A percentile compares a stretch with the other conserved stretches of the same genome.
These are phyloP conservation scores for Colletotrichum spaethianum DNA, from an alignment of 2,329 filamentous ascomycete species.

Conservation along the genomic window DNA sequence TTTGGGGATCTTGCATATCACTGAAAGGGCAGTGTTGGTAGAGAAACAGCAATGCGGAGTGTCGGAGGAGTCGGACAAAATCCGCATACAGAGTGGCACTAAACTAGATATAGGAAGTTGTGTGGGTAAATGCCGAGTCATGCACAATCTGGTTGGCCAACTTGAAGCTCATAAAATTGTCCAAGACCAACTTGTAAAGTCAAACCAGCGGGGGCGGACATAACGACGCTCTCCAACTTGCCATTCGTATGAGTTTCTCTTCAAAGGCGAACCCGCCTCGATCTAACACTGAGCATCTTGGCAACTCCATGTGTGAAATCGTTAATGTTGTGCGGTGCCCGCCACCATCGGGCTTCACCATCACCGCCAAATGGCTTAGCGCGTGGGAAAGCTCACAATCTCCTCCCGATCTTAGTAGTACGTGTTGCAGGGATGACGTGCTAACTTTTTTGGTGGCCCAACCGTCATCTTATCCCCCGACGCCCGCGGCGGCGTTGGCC, in stretches of 20 bases:
- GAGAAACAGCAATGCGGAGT: slow-evolving; percentile 8
- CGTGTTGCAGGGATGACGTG: not conserved
- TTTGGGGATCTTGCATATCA: slow-evolving; percentile 1
- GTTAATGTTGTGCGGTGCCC: not conserved
- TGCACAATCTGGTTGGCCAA: slow-evolving; percentile 21
- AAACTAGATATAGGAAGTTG: slow-evolving; percentile 20
- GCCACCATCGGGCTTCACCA: slow-evolving; percentile 4
- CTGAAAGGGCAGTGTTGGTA: slow-evolving; percentile 4
- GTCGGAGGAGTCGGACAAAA: slow-evolving; percentile 25
- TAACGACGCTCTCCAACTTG: slow-evolving; percentile 17
- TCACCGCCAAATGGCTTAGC: not conserved
- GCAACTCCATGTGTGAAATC: slow-evolving; percentile 8
- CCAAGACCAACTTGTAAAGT: slow-evolving; percentile 32
- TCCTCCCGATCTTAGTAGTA: not conserved
- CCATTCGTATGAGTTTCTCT: slow-evolving; percentile 22
- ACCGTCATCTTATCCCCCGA: slow-evolving; percentile 22
- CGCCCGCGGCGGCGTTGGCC: not conserved
- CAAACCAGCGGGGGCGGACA: slow-evolving; percentile 13
- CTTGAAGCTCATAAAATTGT: slow-evolving; percentile 14
- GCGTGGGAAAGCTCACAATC: too few relatives aligned
- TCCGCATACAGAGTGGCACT: not conserved
- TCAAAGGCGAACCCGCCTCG: slow-evolving; percentile 19
- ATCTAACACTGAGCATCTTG: slow-evolving; percentile 27
- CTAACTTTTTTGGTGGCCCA: not conserved
- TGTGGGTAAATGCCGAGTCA: slow-evolving; percentile 30